Evolutionary conservation across 2,329 filamentous ascomycete species (phyloP), one percentile per base, ranked within the genome.

Genomic region (Apiospora hydei): DNA sequence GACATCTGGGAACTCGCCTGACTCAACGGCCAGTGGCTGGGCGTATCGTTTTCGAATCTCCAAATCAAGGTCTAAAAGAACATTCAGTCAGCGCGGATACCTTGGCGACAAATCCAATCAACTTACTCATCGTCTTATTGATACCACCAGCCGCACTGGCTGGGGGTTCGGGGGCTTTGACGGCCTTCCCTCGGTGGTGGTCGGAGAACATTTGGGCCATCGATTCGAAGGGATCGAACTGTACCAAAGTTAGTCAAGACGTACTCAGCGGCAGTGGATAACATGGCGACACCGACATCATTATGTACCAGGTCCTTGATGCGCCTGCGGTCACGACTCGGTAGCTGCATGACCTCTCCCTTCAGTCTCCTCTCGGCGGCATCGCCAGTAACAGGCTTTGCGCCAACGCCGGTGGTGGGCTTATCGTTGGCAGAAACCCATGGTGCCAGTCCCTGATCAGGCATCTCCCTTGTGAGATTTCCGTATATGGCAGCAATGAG

Each of bases 61-160:
- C 24, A 92, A 80, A 73, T 92, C 90, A 81, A 90, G 88, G 76
- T 92, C 90, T 92, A 18, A 41, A 18, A n/a, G 34, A 30, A 11
- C 30, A 18, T 38, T 69, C 16, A 57, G 68, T 41, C 30, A 57
- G 26, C 11, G 3, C 30, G 30, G 14, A 51, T 57, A 16, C 1
- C 73, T 61, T 61, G 69, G 75, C 80, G 71, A 13, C 51, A 71
- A 69, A 69, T 30, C 43, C 61, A 69, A 30, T 64, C 61, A 16
- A 83, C 91, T 80, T 86, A 94, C 92, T 97, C 86, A 96, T 92
- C 76, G 90, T 94, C 76, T 94, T 95, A 66, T 96, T 87, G 26
- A 64, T 71, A 13, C 72, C 72, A 34, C 92, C 92, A 41, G 90
- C 92, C 34, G 92, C 92, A 78, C 90, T 91, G 41, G 91, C 87